These are phyloP conservation scores for Wickerhamomyces queroliae DNA, from an alignment of 805 yeast species.

Conservation along the genomic window DNA sequence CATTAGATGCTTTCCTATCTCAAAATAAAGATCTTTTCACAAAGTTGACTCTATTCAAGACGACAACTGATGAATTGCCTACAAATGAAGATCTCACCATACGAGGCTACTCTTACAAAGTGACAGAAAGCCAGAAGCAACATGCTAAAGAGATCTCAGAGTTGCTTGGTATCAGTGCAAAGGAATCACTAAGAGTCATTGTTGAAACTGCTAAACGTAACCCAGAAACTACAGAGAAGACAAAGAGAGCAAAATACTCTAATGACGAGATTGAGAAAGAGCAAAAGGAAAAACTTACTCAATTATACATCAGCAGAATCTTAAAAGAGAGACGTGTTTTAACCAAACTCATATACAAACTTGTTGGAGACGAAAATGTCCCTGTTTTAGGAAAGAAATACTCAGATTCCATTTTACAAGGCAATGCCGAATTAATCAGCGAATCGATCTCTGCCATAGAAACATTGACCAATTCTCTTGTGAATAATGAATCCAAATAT, in stretches of 20 bases:
- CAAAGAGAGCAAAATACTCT: slow-evolving; percentile 3
- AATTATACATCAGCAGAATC: slow-evolving; percentile 31
- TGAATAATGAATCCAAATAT: slow-evolving; percentile 7
- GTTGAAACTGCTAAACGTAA: slow-evolving; percentile 34
- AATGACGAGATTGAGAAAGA: slow-evolving; percentile 23
- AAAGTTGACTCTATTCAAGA: slow-evolving; percentile 3
- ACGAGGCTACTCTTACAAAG: slow-evolving; percentile 33
- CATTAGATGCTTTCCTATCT: slow-evolving; percentile 13
- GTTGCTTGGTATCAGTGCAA: slow-evolving; percentile 31
- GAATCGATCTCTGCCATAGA: slow-evolving; percentile 16
- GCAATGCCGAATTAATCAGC: slow-evolving; percentile 19
- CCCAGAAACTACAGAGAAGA: slow-evolving; percentile 14
- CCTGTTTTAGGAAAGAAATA: slow-evolving; percentile 19
- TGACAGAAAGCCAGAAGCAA: slow-evolving; percentile 28
- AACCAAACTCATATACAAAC: slow-evolving; percentile 32
- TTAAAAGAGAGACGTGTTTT: slow-evolving; percentile 47
- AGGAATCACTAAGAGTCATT: slow-evolving; percentile 46
- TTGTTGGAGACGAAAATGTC: slow-evolving; percentile 20
- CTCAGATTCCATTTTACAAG: slow-evolving; percentile 13
- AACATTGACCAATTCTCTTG: slow-evolving; percentile 1
- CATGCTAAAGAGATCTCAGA: slow-evolving; percentile 36
- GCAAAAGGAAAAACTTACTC: slow-evolving; percentile 21
- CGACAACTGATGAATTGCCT: slow-evolving; percentile 5
- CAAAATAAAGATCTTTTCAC: slow-evolving; percentile 8
- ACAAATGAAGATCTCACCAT: slow-evolving; percentile 25